Conservation (phyloP, 257 asterid genomes). For the Perilla frutescens region DNA sequence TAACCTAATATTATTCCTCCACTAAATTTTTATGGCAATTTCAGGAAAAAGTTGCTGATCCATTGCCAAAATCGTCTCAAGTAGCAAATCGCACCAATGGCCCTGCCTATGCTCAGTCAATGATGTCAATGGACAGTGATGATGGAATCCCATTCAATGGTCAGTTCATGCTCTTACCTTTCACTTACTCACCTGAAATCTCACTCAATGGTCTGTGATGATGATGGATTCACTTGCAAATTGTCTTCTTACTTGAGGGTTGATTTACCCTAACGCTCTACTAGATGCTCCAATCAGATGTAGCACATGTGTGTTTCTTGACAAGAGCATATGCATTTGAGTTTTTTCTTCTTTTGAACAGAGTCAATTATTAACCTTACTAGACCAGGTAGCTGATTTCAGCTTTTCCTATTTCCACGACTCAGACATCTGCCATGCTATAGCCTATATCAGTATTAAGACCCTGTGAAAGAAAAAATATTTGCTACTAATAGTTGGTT, state of each 20-base stretch:
- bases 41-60: conserved; percentile 80
- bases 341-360: background rate
- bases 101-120: conserved; percentile 73
- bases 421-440: background rate
- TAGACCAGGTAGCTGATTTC: conserved; percentile 22
- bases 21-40: conserved; percentile 27
- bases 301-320: background rate
- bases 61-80: conserved; percentile 70
- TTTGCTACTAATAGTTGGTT: conserved; percentile 23
- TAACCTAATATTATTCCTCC: conserved; percentile 27
- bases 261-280: conserved; percentile 25
- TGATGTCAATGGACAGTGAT: conserved; percentile 72
- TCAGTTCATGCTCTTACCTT: conserved; percentile 40
- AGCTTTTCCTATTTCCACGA: background rate
- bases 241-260: background rate
- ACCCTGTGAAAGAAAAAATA: conserved; percentile 4
- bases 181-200: conserved; percentile 31
- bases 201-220: conserved; percentile 69
- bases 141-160: conserved; percentile 89
- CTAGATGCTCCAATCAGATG: conserved; percentile 17
- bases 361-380: background rate
- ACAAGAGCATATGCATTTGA: background rate
- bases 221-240: conserved; percentile 2
- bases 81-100: conserved; percentile 67
- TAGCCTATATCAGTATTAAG: background rate